Conservation (phyloP, 1,139 yeast genomes). For the Ogataea hybrid region DNA sequence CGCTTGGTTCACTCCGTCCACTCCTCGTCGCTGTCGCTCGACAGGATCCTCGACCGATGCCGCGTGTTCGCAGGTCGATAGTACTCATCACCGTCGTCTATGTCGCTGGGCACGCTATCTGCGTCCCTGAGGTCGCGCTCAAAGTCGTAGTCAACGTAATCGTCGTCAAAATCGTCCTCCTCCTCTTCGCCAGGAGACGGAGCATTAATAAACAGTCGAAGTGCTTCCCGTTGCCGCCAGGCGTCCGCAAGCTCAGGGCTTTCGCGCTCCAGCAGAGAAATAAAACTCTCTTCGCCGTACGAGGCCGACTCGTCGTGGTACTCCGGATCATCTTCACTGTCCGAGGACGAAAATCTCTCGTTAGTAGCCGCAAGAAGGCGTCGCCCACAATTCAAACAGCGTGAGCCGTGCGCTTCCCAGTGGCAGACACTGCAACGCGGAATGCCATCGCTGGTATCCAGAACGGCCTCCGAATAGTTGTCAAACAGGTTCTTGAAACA, state of each 20-base stretch:
- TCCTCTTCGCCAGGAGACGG: too few relatives aligned
- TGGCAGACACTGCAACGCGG: constrained; percentile 77
- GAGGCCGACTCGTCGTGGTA: neutral
- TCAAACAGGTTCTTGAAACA: constrained; percentile 40
- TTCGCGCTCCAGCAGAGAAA: too few relatives aligned
- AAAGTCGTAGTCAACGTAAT: neutral
- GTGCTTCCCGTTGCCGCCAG: too few relatives aligned
- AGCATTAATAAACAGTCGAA: too few relatives aligned
- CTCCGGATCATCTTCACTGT: constrained; percentile 11
- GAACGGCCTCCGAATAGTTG: constrained; percentile 44
- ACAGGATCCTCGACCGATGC: neutral
- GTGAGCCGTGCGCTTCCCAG: constrained; percentile 55
- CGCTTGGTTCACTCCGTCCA: neutral
- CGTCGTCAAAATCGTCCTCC: neutral
- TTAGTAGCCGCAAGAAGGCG: constrained; percentile 10
- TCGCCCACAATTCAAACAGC: constrained; percentile 21
- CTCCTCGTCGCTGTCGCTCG: constrained; percentile 3
- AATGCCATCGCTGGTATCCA: constrained; percentile 73
- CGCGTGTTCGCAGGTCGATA: constrained; percentile 1
- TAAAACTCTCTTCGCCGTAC: neutral
- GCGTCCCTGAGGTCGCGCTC: neutral
- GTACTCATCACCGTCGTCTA: constrained; percentile 1
- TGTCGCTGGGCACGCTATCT: neutral
- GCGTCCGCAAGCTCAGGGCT: too few relatives aligned
- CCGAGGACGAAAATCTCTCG: neutral